Conservation (phyloP, 306 rosid species). For the Glycyrrhiza uralensis region DNA sequence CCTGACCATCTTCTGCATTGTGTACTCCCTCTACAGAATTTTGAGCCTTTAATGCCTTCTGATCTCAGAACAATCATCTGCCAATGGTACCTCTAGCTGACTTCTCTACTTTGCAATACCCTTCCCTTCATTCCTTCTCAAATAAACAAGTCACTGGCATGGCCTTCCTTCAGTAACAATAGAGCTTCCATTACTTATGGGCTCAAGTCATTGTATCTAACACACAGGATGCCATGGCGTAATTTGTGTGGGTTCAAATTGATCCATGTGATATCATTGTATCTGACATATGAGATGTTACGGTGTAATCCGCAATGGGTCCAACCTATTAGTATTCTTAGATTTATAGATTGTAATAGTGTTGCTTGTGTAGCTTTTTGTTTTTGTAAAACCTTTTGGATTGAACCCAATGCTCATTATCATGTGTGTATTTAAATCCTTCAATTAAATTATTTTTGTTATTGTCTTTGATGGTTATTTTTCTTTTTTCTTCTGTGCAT, state of each 20-base stretch:
- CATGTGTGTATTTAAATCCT: not conserved
- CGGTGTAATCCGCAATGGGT: not conserved
- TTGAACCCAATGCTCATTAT: conserved; percentile 9
- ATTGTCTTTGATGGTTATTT: conserved; percentile 20
- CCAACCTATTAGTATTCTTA: not conserved
- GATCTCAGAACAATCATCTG: not conserved
- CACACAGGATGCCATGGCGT: not conserved
- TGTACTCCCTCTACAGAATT: not conserved
- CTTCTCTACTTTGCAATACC: not conserved
- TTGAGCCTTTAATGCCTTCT: not conserved
- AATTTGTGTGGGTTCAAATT: not conserved
- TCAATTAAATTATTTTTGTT: not conserved
- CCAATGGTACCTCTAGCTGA: not conserved
- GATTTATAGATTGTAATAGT: not conserved
- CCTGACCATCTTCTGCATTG: not conserved
- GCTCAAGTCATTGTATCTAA: not conserved
- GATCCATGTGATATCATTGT: not conserved
- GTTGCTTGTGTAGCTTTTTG: not conserved
- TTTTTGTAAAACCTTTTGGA: not conserved
- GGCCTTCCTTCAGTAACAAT: not conserved
- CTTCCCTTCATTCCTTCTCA: not conserved
- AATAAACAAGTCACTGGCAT: not conserved
- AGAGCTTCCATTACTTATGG: not conserved
- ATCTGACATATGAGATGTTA: not conserved
- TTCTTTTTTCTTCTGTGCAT: conserved; percentile 2